Percentiles rank a stretch among this genome's conserved stretches.
Evolutionary conservation across 306 rosid genomes (phyloP).

Genomic region (Quercus dentata): DNA sequence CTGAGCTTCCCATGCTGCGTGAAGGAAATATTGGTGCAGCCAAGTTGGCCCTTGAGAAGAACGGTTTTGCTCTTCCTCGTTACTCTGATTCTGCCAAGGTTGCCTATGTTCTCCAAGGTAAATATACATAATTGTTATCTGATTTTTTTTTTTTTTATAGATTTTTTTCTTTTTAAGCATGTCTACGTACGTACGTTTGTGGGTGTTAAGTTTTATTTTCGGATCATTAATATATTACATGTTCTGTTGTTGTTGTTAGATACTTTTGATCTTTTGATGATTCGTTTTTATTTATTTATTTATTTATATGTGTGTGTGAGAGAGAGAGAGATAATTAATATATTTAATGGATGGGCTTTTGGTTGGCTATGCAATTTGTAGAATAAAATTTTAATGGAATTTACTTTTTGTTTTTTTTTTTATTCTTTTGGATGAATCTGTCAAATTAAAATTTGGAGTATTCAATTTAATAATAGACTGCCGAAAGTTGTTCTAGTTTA

Average conservation of each 20-base stretch:
- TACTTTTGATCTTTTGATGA: background rate
- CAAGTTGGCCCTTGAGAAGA: conserved; percentile 62
- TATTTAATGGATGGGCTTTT: too few relatives aligned
- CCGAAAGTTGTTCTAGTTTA: too few relatives aligned
- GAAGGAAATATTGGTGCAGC: conserved; percentile 77
- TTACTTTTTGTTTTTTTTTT: too few relatives aligned
- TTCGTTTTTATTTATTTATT: too few relatives aligned
- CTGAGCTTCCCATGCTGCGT: conserved; percentile 71
- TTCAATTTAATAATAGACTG: too few relatives aligned
- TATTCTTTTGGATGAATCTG: too few relatives aligned
- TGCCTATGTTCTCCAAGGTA: conserved; percentile 83
- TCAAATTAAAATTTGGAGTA: too few relatives aligned
- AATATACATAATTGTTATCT: background rate
- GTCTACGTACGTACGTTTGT: background rate
- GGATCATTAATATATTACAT: background rate
- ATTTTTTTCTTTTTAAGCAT: background rate
- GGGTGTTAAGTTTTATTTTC: background rate
- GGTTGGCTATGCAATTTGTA: background rate
- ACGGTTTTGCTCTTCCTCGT: conserved; percentile 70
- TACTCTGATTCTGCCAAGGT: conserved; percentile 76
- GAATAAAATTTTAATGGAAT: background rate
- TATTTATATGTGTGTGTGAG: too few relatives aligned
- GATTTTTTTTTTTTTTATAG: background rate
- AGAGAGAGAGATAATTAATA: background rate
- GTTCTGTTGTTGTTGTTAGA: background rate